Evolutionary conservation across 441 rosid genomes (phyloP).

Genomic region (Raphanus hybrid): DNA sequence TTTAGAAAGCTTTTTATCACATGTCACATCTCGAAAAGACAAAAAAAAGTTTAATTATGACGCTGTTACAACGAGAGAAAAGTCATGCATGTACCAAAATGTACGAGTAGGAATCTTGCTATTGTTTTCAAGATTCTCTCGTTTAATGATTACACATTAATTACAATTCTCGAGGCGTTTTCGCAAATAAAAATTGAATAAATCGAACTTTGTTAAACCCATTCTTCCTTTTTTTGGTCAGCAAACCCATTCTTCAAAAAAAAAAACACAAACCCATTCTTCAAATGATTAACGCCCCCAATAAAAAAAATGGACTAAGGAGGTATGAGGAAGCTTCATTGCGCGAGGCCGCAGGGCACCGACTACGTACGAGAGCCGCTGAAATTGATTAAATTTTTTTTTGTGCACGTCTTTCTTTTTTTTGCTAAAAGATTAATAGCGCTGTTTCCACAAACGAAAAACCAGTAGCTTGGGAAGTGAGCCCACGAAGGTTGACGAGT

Average conservation of each 20-base stretch:
- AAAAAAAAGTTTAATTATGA: conserved; percentile 19
- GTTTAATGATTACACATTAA: conserved; percentile 7
- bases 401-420: too few species aligned
- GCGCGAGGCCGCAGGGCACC: conserved; percentile 51
- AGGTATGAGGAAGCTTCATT: conserved; percentile 50
- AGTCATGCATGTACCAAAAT: conserved; percentile 41
- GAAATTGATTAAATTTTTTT: background rate
- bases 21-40: conserved; percentile 28
- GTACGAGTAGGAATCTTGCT: conserved; percentile 34
- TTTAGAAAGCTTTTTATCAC: conserved; percentile 14
- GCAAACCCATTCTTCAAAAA: too few species aligned
- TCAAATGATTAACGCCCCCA: conserved; percentile 28
- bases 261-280: too few species aligned
- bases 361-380: conserved; percentile 47
- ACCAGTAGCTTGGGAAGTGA: too few species aligned
- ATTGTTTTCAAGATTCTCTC: conserved; percentile 18
- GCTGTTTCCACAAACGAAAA: too few species aligned
- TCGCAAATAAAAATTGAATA: background rate
- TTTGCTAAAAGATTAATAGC: too few species aligned
- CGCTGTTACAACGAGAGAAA: conserved; percentile 9
- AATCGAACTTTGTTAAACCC: conserved; percentile 26
- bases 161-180: conserved; percentile 20
- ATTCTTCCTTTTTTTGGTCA: background rate
- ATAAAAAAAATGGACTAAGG: background rate
- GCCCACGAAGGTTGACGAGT: too few species aligned